phyloP scores from a whole-genome alignment of 176 grass and related monocot genomes.

The Miscanthus lutarioriparius region DNA sequence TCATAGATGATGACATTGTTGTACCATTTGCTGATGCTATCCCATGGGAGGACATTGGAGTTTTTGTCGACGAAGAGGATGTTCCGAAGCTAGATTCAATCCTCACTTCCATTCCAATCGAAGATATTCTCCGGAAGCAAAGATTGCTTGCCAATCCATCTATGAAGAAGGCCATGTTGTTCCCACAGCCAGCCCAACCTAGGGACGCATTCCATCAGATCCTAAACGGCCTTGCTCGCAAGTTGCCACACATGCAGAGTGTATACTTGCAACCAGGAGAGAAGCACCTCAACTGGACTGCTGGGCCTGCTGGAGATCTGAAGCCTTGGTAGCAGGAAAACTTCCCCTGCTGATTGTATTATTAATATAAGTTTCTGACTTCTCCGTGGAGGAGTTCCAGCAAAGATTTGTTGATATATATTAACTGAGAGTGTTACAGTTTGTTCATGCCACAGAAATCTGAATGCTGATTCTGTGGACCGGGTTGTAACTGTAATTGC shows the following conservation, averaged over 20 bases:
- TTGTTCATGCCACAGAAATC: slow-evolving; percentile 1
- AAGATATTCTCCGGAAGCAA: slow-evolving; percentile 80
- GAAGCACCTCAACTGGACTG: slow-evolving; percentile 75
- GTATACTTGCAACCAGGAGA: slow-evolving; percentile 65
- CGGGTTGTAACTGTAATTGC: slow-evolving; percentile 40
- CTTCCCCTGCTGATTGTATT: not conserved
- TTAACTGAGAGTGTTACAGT: not conserved
- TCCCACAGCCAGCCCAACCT: slow-evolving; percentile 75
- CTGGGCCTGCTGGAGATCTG: slow-evolving; percentile 64
- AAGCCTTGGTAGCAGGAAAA: slow-evolving; percentile 68
- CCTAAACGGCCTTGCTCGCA: slow-evolving; percentile 83
- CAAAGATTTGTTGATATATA: slow-evolving; percentile 26
- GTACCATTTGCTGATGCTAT: slow-evolving; percentile 87
- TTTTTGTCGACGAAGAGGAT: slow-evolving; percentile 83
- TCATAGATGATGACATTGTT: slow-evolving; percentile 88
- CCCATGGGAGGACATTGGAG: slow-evolving; percentile 88
- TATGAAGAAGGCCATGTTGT: slow-evolving; percentile 93
- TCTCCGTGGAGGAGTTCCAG: not conserved
- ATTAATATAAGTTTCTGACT: slow-evolving; percentile 13
- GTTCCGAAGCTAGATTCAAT: slow-evolving; percentile 80
- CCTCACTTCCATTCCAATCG: slow-evolving; percentile 77
- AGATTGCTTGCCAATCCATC: slow-evolving; percentile 84
- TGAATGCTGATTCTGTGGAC: slow-evolving; percentile 2
- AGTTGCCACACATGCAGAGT: slow-evolving; percentile 60
- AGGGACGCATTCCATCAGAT: slow-evolving; percentile 91